These are phyloP conservation scores for Puccinia hordei DNA, from an alignment of 1,284 basidiomycete genomes.

Conservation along the genomic window DNA sequence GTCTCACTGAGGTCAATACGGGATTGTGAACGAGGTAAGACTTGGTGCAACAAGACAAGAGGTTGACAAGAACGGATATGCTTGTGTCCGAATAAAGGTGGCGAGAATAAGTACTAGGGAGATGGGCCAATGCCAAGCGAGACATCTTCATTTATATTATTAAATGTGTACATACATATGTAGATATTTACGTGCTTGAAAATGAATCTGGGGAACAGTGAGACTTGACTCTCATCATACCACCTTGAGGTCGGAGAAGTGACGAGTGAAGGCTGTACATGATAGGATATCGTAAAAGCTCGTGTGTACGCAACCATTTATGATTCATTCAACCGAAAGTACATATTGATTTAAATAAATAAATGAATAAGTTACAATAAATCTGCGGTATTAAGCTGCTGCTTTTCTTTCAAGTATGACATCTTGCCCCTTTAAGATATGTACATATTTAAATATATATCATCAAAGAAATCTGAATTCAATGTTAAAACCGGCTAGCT, in stretches of 20 bases:
- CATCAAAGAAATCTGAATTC: neutral
- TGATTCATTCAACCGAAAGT: constrained; percentile 19
- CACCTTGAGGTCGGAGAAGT: neutral
- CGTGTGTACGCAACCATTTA: neutral
- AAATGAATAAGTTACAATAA: constrained; percentile 13
- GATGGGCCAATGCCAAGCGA: neutral
- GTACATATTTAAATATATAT: neutral
- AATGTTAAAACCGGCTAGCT: neutral
- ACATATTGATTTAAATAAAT: neutral
- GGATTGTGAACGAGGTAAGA: neutral
- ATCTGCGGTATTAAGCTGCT: constrained; percentile 20
- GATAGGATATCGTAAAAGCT: constrained; percentile 24
- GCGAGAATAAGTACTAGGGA: neutral
- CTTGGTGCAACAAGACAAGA: neutral
- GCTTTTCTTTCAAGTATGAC: neutral
- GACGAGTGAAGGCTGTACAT: constrained; percentile 9
- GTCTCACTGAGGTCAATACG: neutral
- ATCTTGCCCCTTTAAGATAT: neutral
- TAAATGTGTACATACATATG: no score
- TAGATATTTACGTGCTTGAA: neutral
- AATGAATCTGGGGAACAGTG: neutral
- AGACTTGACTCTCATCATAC: constrained; percentile 5
- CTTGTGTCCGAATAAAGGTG: neutral
- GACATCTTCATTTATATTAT: neutral
- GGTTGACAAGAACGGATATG: neutral